Conservation (phyloP, 2,329 filamentous ascomycete genomes). For the Plectosphaerella sp. region DNA sequence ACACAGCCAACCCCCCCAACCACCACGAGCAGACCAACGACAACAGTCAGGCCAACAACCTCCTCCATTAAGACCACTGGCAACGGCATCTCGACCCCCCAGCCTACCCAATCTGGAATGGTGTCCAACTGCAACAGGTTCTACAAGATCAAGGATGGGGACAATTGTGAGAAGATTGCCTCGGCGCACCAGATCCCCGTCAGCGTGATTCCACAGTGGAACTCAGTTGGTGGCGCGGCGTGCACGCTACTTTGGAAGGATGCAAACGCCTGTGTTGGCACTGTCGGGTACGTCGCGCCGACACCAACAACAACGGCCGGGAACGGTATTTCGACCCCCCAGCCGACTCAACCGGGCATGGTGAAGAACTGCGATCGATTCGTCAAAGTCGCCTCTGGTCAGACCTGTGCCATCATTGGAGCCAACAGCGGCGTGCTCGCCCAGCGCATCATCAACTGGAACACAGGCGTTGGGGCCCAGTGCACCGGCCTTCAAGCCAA, state of each 20-base stretch:
- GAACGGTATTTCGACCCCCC: constrained; percentile 2
- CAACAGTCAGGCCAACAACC: not conserved
- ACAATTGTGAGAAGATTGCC: constrained; percentile 13
- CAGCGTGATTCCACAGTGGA: not conserved
- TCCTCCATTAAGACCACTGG: not conserved
- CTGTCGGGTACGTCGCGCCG: not conserved
- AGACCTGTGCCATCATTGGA: constrained; percentile 18
- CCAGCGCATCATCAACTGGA: constrained; percentile 16
- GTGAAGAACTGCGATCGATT: constrained; percentile 15
- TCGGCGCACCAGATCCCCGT: not conserved
- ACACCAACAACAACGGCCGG: not conserved
- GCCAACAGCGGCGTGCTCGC: constrained; percentile 13
- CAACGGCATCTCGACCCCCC: constrained; percentile 20
- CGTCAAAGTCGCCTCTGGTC: constrained; percentile 12
- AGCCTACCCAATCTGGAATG: constrained; percentile 21
- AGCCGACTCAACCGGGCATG: constrained; percentile 8
- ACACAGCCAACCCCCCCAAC: too few relatives aligned
- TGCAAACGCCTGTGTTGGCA: not conserved
- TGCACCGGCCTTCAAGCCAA: constrained; percentile 10
- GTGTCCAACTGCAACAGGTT: constrained; percentile 22
- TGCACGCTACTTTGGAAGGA: not conserved
- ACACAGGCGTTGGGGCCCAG: constrained; percentile 7
- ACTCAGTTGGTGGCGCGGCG: not conserved
- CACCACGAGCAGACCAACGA: too few relatives aligned
- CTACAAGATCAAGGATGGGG: constrained; percentile 13